These are phyloP conservation scores for Petrea volubilis DNA, from an alignment of 257 asterid species.

Conservation along the genomic window DNA sequence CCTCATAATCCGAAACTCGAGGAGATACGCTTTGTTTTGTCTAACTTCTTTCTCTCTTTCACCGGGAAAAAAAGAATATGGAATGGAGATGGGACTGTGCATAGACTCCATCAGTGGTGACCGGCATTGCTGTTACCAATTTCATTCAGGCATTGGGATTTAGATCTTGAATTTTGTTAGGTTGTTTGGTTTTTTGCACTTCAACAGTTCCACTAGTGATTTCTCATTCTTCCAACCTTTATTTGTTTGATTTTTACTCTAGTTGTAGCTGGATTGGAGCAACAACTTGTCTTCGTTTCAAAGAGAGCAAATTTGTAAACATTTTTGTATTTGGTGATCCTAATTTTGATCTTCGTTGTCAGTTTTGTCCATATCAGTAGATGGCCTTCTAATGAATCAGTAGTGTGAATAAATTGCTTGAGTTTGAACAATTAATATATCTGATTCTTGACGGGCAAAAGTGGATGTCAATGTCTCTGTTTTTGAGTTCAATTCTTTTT, in stretches of 20 bases:
- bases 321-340: background rate
- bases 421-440: too few species aligned
- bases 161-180: background rate
- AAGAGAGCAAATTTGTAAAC: background rate
- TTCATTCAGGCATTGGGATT: background rate
- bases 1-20: constrained; percentile 14
- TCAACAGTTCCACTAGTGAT: background rate
- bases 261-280: background rate
- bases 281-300: background rate
- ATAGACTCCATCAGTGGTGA: background rate
- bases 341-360: background rate
- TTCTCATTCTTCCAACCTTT: background rate
- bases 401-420: too few species aligned
- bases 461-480: too few species aligned
- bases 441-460: too few species aligned
- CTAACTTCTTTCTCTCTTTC: background rate
- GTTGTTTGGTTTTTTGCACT: background rate
- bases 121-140: background rate
- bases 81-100: background rate
- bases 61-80: background rate
- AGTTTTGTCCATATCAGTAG: too few species aligned
- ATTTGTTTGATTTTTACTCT: background rate
- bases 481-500: too few species aligned
- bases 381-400: too few species aligned
- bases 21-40: background rate